A percentile compares a stretch with the other conserved stretches of the same genome.
Conservation (phyloP, 768 basidiomycete genomes). For the Phallus indusiatus region DNA sequence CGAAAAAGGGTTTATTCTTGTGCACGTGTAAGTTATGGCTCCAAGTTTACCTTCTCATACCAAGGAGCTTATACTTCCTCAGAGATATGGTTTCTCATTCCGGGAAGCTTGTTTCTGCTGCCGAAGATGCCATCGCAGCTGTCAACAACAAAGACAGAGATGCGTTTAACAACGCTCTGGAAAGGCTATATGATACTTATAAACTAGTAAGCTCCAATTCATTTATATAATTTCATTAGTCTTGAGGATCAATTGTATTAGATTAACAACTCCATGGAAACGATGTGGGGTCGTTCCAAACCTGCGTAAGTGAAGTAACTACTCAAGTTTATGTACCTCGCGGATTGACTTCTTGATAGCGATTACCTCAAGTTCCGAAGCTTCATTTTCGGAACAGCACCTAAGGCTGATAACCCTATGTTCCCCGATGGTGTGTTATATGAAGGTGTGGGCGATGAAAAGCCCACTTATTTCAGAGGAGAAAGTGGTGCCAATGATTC, state of each 20-base stretch:
- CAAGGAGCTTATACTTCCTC: not conserved
- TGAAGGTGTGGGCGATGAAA: slow-evolving; percentile 23
- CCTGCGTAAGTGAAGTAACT: slow-evolving; percentile 7
- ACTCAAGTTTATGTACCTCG: too few species aligned
- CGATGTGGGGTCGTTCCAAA: slow-evolving; percentile 23
- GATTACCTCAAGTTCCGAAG: slow-evolving; percentile 25
- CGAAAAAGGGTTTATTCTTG: slow-evolving; percentile 13
- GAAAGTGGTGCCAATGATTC: slow-evolving; percentile 24
- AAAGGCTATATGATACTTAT: slow-evolving; percentile 13
- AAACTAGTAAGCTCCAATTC: not conserved
- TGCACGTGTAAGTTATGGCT: not conserved
- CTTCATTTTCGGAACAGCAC: slow-evolving; percentile 26
- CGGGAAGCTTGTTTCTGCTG: slow-evolving; percentile 18
- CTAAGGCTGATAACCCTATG: slow-evolving; percentile 18
- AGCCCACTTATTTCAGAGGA: slow-evolving; percentile 22
- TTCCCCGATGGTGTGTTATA: slow-evolving; percentile 26
- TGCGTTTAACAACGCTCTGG: slow-evolving; percentile 17
- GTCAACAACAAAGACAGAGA: slow-evolving; percentile 15
- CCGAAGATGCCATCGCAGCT: slow-evolving; percentile 17
- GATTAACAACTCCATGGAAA: slow-evolving; percentile 17
- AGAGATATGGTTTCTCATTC: slow-evolving; percentile 24
- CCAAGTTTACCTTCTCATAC: not conserved
- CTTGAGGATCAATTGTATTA: not conserved
- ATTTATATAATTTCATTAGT: not conserved
- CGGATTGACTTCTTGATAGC: not conserved